These are phyloP conservation scores for Spencermartinsiella ligniputridi DNA, from an alignment of 1,139 yeast genomes.

Conservation along the genomic window DNA sequence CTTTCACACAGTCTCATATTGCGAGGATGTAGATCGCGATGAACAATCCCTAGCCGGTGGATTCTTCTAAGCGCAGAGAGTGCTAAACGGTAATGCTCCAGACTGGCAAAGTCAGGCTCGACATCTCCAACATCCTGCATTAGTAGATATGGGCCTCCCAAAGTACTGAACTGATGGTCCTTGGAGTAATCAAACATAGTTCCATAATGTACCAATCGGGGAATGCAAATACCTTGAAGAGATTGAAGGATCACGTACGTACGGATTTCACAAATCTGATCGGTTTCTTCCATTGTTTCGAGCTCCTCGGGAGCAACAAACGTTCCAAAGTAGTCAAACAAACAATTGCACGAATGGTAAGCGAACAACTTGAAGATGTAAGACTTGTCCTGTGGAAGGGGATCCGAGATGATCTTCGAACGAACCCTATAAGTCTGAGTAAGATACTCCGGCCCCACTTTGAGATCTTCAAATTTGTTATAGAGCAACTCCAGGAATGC, in stretches of 20 bases:
- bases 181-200: not conserved
- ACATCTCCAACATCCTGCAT: not conserved
- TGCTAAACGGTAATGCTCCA: not conserved
- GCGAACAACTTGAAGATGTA: not conserved
- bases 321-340: not conserved
- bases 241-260: not conserved
- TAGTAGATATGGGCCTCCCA: not conserved
- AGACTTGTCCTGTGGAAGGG: not conserved
- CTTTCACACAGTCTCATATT: no score
- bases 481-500: not conserved
- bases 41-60: not conserved
- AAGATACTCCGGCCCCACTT: not conserved
- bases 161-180: not conserved
- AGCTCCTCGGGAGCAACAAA: not conserved
- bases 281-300: not conserved
- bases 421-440: not conserved
- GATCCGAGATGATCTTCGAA: not conserved
- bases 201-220: constrained; percentile 1
- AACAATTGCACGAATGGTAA: not conserved
- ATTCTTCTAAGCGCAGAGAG: not conserved
- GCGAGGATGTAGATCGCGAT: no score
- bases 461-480: not conserved
- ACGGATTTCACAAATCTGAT: not conserved
- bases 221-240: not conserved
- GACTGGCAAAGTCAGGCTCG: not conserved